phyloP scores from a whole-genome alignment of 768 basidiomycete genomes.

The Amylocystis lapponica region DNA sequence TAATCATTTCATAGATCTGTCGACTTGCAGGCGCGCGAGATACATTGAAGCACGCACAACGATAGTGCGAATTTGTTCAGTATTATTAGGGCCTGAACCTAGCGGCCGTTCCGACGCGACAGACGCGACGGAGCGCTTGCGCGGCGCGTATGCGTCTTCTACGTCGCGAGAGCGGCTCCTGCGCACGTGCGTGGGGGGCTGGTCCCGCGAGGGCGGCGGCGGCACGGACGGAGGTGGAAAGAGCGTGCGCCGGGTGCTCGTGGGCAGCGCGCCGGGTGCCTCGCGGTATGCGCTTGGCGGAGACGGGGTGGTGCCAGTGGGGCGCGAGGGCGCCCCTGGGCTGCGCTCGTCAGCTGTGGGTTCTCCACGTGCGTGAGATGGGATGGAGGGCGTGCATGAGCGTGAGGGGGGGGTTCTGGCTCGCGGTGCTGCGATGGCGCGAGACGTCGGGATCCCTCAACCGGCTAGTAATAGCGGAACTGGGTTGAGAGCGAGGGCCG shows the following conservation, averaged over 20 bases:
- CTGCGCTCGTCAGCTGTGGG: no score
- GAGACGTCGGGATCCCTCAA: slow-evolving; percentile 4
- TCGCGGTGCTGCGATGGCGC: slow-evolving; percentile 16
- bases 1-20: no score
- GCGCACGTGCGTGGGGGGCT: slow-evolving; percentile 1
- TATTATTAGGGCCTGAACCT: no score
- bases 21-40: no score
- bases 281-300: slow-evolving; percentile 6
- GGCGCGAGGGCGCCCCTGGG: no score
- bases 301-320: slow-evolving; percentile 2
- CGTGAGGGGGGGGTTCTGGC: slow-evolving; percentile 11
- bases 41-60: no score
- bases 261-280: slow-evolving; percentile 5
- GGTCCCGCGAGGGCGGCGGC: slow-evolving; percentile 7
- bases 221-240: slow-evolving; percentile 6
- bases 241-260: not conserved
- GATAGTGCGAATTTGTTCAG: no score
- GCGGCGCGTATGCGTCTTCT: no score
- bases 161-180: not conserved
- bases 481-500: slow-evolving; percentile 32
- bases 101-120: no score
- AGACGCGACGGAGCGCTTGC: slow-evolving; percentile 6
- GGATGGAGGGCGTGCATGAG: slow-evolving; percentile 3
- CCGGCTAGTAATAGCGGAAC: slow-evolving; percentile 4
- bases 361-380: no score